Conservation (phyloP, 1,284 basidiomycete genomes). For the Pyrrhoderma lamaoense region DNA sequence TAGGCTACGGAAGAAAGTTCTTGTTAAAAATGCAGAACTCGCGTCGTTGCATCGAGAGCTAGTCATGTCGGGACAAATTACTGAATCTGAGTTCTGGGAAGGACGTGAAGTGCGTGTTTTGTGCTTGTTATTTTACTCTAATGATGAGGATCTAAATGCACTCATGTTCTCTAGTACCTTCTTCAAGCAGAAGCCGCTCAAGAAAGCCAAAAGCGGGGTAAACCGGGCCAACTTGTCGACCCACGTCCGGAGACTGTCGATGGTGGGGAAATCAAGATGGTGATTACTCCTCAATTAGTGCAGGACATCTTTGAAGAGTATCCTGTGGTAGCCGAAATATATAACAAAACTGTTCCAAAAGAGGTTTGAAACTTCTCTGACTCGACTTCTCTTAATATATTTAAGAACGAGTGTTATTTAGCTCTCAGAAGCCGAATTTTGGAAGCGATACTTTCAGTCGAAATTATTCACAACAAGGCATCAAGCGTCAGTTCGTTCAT, state of each 20-base stretch:
- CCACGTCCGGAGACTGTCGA: slow-evolving; percentile 78
- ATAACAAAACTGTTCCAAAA: slow-evolving; percentile 85
- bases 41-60: slow-evolving; percentile 77
- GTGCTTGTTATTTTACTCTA: no score
- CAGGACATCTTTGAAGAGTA: slow-evolving; percentile 98
- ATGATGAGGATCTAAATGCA: neutral
- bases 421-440: slow-evolving; percentile 89
- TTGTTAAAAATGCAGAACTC: slow-evolving; percentile 70
- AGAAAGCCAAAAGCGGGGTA: slow-evolving; percentile 73
- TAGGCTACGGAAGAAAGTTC: slow-evolving; percentile 69
- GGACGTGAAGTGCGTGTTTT: slow-evolving; percentile 69
- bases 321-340: slow-evolving; percentile 88
- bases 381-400: slow-evolving; percentile 9
- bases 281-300: slow-evolving; percentile 88
- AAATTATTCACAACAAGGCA: slow-evolving; percentile 86
- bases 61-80: slow-evolving; percentile 78
- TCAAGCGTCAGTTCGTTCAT: slow-evolving; percentile 85
- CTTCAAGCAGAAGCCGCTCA: slow-evolving; percentile 64
- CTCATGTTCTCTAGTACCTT: slow-evolving; percentile 44
- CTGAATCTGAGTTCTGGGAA: slow-evolving; percentile 93
- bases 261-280: slow-evolving; percentile 80
- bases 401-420: slow-evolving; percentile 27
- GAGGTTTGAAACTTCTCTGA: slow-evolving; percentile 43
- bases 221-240: slow-evolving; percentile 82
- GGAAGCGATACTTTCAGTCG: slow-evolving; percentile 94